These are phyloP conservation scores for Kuraishia capsulata DNA, from an alignment of 805 yeast species.

Conservation along the genomic window DNA sequence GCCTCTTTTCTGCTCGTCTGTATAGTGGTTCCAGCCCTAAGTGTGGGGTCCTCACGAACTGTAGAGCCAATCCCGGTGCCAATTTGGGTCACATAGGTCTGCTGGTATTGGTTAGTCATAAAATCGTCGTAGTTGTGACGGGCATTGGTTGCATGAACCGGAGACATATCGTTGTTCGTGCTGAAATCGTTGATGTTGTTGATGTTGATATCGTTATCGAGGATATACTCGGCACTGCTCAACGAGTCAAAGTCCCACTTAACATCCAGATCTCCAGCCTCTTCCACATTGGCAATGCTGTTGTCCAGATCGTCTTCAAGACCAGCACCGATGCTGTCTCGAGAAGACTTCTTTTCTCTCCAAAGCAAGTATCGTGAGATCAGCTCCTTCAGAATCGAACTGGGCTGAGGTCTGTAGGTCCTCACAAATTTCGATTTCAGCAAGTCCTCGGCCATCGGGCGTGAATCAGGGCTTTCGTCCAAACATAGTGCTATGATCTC, in stretches of 20 bases:
- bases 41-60: constrained; percentile 7
- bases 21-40: constrained; percentile 1
- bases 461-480: constrained; percentile 86
- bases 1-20: constrained; percentile 34
- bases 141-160: constrained; percentile 7
- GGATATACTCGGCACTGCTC: constrained; percentile 61
- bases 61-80: constrained; percentile 12
- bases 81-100: constrained; percentile 7
- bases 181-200: constrained; percentile 8
- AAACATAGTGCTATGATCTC: constrained; percentile 87
- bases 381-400: constrained; percentile 58
- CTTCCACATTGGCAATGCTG: not conserved
- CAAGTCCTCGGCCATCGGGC: constrained; percentile 83
- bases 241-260: constrained; percentile 90
- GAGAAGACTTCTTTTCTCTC: constrained; percentile 57
- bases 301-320: constrained; percentile 12
- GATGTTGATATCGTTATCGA: constrained; percentile 56
- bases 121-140: constrained; percentile 5
- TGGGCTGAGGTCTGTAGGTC: constrained; percentile 49
- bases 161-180: constrained; percentile 5
- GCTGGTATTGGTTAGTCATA: constrained; percentile 10
- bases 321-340: constrained; percentile 35
- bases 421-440: constrained; percentile 66
- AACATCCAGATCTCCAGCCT: constrained; percentile 28
- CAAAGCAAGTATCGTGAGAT: constrained; percentile 64